Percentiles rank a stretch among this genome's conserved stretches.
Evolutionary conservation across 768 basidiomycete genomes (phyloP).

Genomic region (Dictyophora rubrovolvata): DNA sequence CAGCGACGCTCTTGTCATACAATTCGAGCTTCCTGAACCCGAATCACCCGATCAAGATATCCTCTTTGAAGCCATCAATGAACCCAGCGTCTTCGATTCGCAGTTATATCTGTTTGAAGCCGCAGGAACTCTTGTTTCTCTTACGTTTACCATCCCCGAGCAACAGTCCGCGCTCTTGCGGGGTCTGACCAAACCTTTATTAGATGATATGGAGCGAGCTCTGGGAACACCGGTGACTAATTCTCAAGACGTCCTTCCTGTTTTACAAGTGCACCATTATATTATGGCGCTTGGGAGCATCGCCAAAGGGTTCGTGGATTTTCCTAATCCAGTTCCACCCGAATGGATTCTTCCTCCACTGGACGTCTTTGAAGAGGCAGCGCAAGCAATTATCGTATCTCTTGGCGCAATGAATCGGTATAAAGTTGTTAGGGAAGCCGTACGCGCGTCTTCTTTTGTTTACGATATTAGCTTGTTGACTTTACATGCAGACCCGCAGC

Average conservation of each 20-base stretch:
- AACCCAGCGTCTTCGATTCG: slow-evolving; percentile 66
- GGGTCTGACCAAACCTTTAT: slow-evolving; percentile 72
- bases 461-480: not conserved
- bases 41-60: slow-evolving; percentile 58
- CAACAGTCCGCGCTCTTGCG: slow-evolving; percentile 61
- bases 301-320: slow-evolving; percentile 94
- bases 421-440: slow-evolving; percentile 86
- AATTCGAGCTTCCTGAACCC: slow-evolving; percentile 64
- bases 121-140: slow-evolving; percentile 70
- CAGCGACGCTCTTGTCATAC: slow-evolving; percentile 68
- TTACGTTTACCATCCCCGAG: slow-evolving; percentile 56
- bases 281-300: slow-evolving; percentile 93
- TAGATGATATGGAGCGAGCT: slow-evolving; percentile 37
- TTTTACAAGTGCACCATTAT: slow-evolving; percentile 82
- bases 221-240: slow-evolving; percentile 48
- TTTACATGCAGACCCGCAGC: slow-evolving; percentile 62
- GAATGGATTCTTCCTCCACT: slow-evolving; percentile 62
- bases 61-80: slow-evolving; percentile 70
- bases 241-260: slow-evolving; percentile 58
- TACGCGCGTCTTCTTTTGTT: slow-evolving; percentile 29
- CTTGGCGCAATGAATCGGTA: slow-evolving; percentile 82
- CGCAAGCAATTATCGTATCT: slow-evolving; percentile 78
- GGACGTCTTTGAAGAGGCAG: slow-evolving; percentile 74
- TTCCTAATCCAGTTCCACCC: slow-evolving; percentile 57
- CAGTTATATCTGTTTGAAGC: slow-evolving; percentile 95